Conservation (phyloP, 495 filamentous ascomycete genomes). For the Penicillium steckii region DNA sequence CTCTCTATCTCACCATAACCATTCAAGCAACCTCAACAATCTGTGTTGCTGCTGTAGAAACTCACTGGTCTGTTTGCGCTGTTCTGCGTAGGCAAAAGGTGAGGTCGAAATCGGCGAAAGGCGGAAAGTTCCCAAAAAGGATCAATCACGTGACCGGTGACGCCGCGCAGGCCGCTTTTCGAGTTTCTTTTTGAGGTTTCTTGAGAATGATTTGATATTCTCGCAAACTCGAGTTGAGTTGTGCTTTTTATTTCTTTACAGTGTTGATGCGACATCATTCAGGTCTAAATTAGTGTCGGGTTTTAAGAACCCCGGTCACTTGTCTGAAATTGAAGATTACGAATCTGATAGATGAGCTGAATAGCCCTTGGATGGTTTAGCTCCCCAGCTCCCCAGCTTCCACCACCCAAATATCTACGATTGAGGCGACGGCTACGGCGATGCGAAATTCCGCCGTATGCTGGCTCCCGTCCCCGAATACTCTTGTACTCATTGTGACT, state of each 20-base stretch:
- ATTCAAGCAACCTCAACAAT: constrained; percentile 9
- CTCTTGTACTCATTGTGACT: not conserved
- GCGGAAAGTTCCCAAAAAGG: not conserved
- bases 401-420: too few species aligned
- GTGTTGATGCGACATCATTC: too few species aligned
- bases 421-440: constrained; percentile 4
- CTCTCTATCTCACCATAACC: too few species aligned
- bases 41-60: constrained; percentile 9
- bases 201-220: not conserved
- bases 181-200: not conserved
- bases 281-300: too few species aligned
- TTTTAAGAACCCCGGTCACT: too few species aligned
- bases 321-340: too few species aligned
- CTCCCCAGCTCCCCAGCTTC: too few species aligned
- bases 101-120: constrained; percentile 9
- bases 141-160: constrained; percentile 16
- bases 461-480: not conserved
- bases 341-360: too few species aligned
- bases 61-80: too few species aligned
- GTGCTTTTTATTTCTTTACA: not conserved
- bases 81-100: constrained; percentile 9
- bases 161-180: constrained; percentile 17
- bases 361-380: constrained; percentile 7
- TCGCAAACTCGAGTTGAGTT: too few species aligned
- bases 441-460: constrained; percentile 3